phyloP scores from a whole-genome alignment of 345 rosid species.

The Pugionium cornutum region DNA sequence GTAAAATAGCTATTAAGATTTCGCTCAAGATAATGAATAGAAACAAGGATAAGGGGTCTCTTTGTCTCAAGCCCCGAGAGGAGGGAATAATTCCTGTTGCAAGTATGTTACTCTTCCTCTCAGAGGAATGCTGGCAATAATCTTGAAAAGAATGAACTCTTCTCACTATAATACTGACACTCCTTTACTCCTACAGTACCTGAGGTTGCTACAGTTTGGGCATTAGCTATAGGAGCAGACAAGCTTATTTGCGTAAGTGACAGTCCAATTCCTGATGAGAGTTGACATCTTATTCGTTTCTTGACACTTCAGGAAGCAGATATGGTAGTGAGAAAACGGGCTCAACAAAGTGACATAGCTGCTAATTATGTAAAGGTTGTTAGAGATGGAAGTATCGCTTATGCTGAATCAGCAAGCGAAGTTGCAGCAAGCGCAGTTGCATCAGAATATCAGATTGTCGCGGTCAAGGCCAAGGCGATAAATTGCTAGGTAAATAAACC shows the following conservation, averaged over 20 bases:
- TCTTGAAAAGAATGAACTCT: neutral
- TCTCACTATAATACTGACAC: neutral
- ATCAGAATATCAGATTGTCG: slow-evolving; percentile 84
- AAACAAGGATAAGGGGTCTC: too few species aligned
- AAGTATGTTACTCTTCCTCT: too few species aligned
- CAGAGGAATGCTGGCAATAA: neutral
- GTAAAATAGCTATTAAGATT: too few species aligned
- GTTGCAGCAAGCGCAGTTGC: slow-evolving; percentile 88
- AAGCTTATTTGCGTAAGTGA: slow-evolving; percentile 85
- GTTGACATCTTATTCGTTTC: slow-evolving; percentile 75
- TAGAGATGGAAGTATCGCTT: slow-evolving; percentile 50
- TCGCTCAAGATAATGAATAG: too few species aligned
- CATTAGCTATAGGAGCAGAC: slow-evolving; percentile 87
- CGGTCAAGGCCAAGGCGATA: slow-evolving; percentile 97
- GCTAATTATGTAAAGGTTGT: slow-evolving; percentile 92
- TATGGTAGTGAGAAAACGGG: slow-evolving; percentile 75
- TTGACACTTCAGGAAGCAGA: slow-evolving; percentile 89
- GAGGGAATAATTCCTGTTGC: too few species aligned
- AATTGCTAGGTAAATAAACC: slow-evolving; percentile 64
- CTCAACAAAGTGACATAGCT: slow-evolving; percentile 86
- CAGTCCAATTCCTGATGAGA: slow-evolving; percentile 85
- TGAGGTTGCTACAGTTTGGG: slow-evolving; percentile 99
- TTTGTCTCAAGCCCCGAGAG: too few species aligned
- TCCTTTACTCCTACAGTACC: slow-evolving; percentile 55
- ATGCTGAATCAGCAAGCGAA: slow-evolving; percentile 49